Conservation (phyloP, 495 filamentous ascomycete genomes). For the Penicilliopsis zonata region DNA sequence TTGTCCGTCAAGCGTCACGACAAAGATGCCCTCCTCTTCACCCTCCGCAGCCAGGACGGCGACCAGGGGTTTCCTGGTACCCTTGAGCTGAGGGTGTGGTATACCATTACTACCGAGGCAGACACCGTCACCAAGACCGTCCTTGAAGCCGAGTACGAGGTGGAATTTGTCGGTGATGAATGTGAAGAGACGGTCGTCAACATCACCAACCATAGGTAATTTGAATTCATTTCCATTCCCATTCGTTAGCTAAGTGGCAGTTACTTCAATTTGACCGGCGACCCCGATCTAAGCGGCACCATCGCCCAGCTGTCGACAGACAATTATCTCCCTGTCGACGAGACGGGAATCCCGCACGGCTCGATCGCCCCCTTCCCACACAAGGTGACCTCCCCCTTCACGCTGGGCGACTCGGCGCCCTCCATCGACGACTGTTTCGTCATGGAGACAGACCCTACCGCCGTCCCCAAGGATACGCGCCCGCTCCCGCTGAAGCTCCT, state of each 20-base stretch:
- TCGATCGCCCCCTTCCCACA: conserved; percentile 37
- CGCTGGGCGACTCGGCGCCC: conserved; percentile 50
- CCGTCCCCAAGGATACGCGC: conserved; percentile 70
- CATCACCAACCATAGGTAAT: conserved; percentile 87
- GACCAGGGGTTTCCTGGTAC: conserved; percentile 84
- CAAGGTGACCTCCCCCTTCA: conserved; percentile 48
- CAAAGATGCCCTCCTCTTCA: conserved; percentile 66
- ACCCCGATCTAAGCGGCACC: conserved; percentile 62
- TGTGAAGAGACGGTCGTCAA: conserved; percentile 80
- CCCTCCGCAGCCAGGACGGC: conserved; percentile 56
- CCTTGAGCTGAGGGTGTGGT: conserved; percentile 66
- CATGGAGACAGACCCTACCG: conserved; percentile 46
- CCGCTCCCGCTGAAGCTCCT: conserved; percentile 45
- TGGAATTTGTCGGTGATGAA: conserved; percentile 60
- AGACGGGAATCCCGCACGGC: conserved; percentile 50
- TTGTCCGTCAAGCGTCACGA: conserved; percentile 50
- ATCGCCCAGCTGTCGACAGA: conserved; percentile 57
- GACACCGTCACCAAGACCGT: conserved; percentile 43
- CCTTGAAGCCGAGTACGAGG: conserved; percentile 81
- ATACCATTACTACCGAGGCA: conserved; percentile 44
- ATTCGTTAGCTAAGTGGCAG: conserved; percentile 45
- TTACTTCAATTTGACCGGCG: conserved; percentile 78
- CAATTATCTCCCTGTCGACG: conserved; percentile 62
- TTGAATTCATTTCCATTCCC: conserved; percentile 52
- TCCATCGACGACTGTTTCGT: conserved; percentile 89